phyloP scores from a whole-genome alignment of 179 eudicot genomes.

The Patellifolia procumbens region DNA sequence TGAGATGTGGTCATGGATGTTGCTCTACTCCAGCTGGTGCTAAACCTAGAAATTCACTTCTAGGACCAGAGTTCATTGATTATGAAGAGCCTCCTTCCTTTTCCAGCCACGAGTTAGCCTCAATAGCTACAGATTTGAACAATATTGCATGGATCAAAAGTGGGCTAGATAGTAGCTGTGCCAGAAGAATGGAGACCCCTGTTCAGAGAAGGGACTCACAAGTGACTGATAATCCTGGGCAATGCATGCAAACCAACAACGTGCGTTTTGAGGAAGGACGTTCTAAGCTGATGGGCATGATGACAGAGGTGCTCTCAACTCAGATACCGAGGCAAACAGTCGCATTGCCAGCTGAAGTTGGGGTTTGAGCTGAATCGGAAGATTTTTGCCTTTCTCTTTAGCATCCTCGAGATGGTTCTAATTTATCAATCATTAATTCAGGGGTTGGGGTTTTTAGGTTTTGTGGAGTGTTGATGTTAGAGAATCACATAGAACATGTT shows the following conservation, averaged over 20 bases:
- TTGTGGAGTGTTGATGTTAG: not conserved
- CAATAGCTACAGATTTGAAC: slow-evolving; percentile 71
- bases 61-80: slow-evolving; percentile 83
- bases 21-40: slow-evolving; percentile 34
- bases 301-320: slow-evolving; percentile 37
- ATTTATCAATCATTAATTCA: not conserved
- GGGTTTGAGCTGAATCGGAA: slow-evolving; percentile 42
- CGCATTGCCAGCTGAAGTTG: slow-evolving; percentile 48
- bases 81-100: slow-evolving; percentile 64
- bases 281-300: slow-evolving; percentile 42
- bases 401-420: not conserved
- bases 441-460: not conserved
- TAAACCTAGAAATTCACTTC: slow-evolving; percentile 42
- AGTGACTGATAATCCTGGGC: slow-evolving; percentile 29
- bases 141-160: slow-evolving; percentile 84
- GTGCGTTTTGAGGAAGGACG: slow-evolving; percentile 43
- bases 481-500: slow-evolving; percentile 11
- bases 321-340: slow-evolving; percentile 42
- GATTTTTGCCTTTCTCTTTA: not conserved
- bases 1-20: slow-evolving; percentile 75
- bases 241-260: slow-evolving; percentile 18
- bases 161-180: slow-evolving; percentile 51
- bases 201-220: slow-evolving; percentile 23
- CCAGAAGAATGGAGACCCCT: slow-evolving; percentile 30
- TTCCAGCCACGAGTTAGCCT: slow-evolving; percentile 57